Evolutionary conservation across 2,329 filamentous ascomycete genomes (phyloP), one percentile per base, ranked within the genome.

Genomic region (Acrodontium crateriforme): DNA sequence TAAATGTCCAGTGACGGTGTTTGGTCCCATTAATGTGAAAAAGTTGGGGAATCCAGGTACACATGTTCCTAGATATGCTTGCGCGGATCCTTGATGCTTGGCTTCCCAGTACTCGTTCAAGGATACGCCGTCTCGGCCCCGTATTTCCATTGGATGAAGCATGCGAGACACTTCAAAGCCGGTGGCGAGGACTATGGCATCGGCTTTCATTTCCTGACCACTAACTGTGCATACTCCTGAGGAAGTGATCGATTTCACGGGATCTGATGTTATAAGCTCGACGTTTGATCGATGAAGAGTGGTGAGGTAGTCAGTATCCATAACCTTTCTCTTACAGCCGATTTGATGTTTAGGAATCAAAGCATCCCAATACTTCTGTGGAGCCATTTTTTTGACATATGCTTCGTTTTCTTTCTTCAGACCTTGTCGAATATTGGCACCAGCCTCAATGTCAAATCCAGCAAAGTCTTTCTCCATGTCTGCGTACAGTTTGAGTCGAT

Each of bases 41-140:
- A 64, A 57, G 34, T 63, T 65, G 3, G 61, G 59, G 31, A 65
- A 65, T 1, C 47, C 46, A 1, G 60, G 56, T 0, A 66, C 33
- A 18, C 59, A 62, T 2, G 63, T 64, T n/a, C 64, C 62, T 20
- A 60, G 56, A 35, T 67, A 68, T 0, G 63, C 62, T 39, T 50
- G 44, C 0, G 49, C 51, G 10, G 53, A 47, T 11, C 44, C 44
- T 16, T 34, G 10, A 9, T 46, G 47, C 8, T 50, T 36, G 9
- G 38, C 34, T 18, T 59, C 40, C 53, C 58, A 65, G 32, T 60
- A 52, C 12, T 59, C 43, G 9, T 53, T 47, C 17, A 60, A 32
- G 25, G 43, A 47, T 26, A 58, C 32, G 3, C 61, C 61, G 8
- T 54, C 42, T 14, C 55, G 43, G 2, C 63, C 63, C 3, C 42